These are phyloP conservation scores for Mortierella sp. DNA, from an alignment of 371 early-diverging fungal genomes.

Conservation along the genomic window DNA sequence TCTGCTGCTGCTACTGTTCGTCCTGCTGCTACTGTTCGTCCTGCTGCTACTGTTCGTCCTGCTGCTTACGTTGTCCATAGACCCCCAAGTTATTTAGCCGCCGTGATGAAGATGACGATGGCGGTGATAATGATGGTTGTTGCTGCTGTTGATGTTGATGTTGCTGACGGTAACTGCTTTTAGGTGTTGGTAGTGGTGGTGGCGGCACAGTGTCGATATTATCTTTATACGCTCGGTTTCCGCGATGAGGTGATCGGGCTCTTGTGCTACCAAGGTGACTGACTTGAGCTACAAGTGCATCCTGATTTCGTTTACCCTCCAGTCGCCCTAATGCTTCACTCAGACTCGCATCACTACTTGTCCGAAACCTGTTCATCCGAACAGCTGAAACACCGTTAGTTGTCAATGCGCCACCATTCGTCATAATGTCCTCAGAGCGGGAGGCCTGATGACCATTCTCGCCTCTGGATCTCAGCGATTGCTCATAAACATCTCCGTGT, in stretches of 20 bases:
- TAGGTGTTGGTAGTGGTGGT: conserved; percentile 40
- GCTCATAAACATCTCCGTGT: conserved; percentile 9
- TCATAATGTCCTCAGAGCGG: conserved; percentile 16
- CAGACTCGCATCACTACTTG: conserved; percentile 50
- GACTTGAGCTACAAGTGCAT: conserved; percentile 42
- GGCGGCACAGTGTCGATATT: conserved; percentile 54
- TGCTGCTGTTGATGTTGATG: conserved; percentile 9
- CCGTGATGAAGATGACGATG: conserved; percentile 8
- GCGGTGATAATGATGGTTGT: conserved; percentile 5
- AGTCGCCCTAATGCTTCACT: conserved; percentile 41
- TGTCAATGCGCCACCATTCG: neutral
- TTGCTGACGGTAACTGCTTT: conserved; percentile 33
- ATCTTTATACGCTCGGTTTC: conserved; percentile 59
- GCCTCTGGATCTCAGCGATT: conserved; percentile 15
- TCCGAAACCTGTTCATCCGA: conserved; percentile 40
- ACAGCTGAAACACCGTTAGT: neutral
- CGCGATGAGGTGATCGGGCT: conserved; percentile 43
- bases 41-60: conserved; percentile 31
- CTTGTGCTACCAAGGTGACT: conserved; percentile 53
- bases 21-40: no score
- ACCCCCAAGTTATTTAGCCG: conserved; percentile 15
- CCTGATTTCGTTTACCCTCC: conserved; percentile 47
- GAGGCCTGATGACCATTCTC: conserved; percentile 19
- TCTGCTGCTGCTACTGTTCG: conserved; percentile 21
- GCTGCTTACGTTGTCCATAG: conserved; percentile 41